Evolutionary conservation across 2,329 filamentous ascomycete genomes (phyloP).

Genomic region (Onygenales sp.): DNA sequence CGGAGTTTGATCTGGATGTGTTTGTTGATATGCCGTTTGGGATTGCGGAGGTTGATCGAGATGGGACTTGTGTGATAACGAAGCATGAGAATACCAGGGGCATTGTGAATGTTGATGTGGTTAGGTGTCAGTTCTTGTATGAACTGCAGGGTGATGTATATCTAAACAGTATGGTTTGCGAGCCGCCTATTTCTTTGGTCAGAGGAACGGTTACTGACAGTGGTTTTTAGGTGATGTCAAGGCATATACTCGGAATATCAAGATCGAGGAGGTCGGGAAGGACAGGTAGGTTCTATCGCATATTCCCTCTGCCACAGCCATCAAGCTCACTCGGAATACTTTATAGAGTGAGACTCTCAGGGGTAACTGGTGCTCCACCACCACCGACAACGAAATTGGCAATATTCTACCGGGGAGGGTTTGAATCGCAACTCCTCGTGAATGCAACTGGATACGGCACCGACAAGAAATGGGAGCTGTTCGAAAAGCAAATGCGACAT

Average conservation of each 20-base stretch:
- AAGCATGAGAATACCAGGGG: conserved; percentile 40
- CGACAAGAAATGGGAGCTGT: conserved; percentile 39
- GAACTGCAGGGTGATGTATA: conserved; percentile 42
- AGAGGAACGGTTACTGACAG: not conserved
- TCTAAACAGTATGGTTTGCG: conserved; percentile 29
- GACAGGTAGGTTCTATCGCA: conserved; percentile 15
- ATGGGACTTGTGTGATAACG: conserved; percentile 40
- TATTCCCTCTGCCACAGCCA: conserved; percentile 3
- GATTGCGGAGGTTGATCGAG: conserved; percentile 40
- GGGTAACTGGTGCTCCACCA: conserved; percentile 34
- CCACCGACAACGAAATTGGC: conserved; percentile 45
- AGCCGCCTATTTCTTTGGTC: not conserved
- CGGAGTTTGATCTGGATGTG: conserved; percentile 30
- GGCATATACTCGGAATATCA: conserved; percentile 30
- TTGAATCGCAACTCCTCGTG: conserved; percentile 35
- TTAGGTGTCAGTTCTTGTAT: conserved; percentile 42
- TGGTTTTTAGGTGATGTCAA: conserved; percentile 23
- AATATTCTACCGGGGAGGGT: conserved; percentile 42
- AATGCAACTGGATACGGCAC: conserved; percentile 43
- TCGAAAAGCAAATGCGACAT: conserved; percentile 39
- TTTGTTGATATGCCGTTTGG: conserved; percentile 39
- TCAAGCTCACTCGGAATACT: not conserved
- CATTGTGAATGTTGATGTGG: conserved; percentile 28
- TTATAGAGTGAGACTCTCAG: conserved; percentile 32
- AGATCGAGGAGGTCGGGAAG: conserved; percentile 26